A percentile compares a stretch with the other conserved stretches of the same genome.
Evolutionary conservation across 2,329 filamentous ascomycete species (phyloP).

Genomic region (Hymenoscyphus salicellus): DNA sequence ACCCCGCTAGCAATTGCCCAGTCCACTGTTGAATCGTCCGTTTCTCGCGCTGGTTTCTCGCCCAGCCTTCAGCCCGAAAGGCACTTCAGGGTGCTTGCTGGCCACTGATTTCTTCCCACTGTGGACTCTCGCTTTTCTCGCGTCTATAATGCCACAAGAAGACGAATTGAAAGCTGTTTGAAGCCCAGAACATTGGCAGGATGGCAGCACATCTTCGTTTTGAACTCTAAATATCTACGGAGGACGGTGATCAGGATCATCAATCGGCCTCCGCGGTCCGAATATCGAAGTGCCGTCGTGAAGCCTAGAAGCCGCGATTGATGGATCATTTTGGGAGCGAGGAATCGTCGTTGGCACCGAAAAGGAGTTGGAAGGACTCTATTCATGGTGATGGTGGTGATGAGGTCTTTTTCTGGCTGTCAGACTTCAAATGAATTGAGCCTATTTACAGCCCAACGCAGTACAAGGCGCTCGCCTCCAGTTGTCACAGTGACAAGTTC

Average conservation of each 20-base stretch:
- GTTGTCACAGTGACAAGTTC: not conserved
- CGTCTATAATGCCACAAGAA: not conserved
- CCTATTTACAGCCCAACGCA: not conserved
- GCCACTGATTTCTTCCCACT: not conserved
- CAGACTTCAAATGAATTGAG: slow-evolving; percentile 1
- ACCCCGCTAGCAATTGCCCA: not conserved
- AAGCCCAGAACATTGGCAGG: not conserved
- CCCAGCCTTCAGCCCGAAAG: too few species aligned
- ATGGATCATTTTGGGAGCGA: not conserved
- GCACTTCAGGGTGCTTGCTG: not conserved
- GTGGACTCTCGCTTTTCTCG: not conserved
- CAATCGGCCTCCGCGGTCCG: not conserved
- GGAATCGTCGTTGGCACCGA: not conserved
- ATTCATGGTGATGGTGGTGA: not conserved
- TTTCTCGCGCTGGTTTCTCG: not conserved
- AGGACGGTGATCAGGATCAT: not conserved
- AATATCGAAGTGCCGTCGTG: not conserved
- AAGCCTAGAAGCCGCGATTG: not conserved
- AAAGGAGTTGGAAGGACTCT: slow-evolving; percentile 1
- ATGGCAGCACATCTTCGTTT: not conserved
- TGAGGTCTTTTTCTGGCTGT: not conserved
- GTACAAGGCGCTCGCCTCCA: not conserved
- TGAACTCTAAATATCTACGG: not conserved
- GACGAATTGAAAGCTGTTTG: not conserved
- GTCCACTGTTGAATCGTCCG: not conserved